A percentile compares a stretch with the other conserved stretches of the same genome.
These are phyloP conservation scores for Elsinoe necatrix DNA, from an alignment of 2,329 filamentous ascomycete species.

Conservation along the genomic window DNA sequence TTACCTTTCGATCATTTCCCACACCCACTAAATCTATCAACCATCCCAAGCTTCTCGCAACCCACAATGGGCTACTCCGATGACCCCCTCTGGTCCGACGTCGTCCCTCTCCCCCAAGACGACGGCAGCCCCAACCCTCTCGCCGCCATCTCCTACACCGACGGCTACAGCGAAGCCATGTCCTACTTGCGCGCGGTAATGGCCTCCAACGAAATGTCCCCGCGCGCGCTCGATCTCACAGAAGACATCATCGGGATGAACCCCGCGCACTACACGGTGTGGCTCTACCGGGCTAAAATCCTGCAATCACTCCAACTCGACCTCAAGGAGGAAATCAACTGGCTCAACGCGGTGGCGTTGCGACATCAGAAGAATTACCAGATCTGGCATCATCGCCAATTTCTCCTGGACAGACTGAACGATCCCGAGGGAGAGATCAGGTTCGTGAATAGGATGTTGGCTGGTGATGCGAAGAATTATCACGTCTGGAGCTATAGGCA, in stretches of 20 bases:
- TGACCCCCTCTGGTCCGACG: conserved; percentile 74
- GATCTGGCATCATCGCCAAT: conserved; percentile 69
- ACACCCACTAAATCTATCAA: too few relatives aligned
- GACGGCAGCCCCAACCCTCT: conserved; percentile 69
- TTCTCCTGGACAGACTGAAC: conserved; percentile 47
- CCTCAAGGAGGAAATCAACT: conserved; percentile 64
- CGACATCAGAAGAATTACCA: conserved; percentile 95
- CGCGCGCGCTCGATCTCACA: conserved; percentile 70
- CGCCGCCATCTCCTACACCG: conserved; percentile 84
- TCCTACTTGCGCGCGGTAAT: conserved; percentile 90
- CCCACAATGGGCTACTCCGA: conserved; percentile 45
- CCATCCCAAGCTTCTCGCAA: not conserved
- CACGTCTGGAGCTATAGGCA: conserved; percentile 97
- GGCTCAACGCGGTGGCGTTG: conserved; percentile 78
- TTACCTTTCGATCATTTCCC: too few relatives aligned
- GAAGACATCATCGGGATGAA: conserved; percentile 88
- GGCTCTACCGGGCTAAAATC: conserved; percentile 81
- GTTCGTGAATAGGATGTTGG: conserved; percentile 75
- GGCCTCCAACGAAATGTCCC: conserved; percentile 74
- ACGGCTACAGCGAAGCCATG: conserved; percentile 86
- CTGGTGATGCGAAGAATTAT: conserved; percentile 89
- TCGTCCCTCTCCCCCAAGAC: conserved; percentile 72
- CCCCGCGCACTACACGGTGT: conserved; percentile 95
- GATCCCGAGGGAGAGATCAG: conserved; percentile 59
- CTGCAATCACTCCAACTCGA: conserved; percentile 59